Percentiles rank a stretch among this genome's conserved stretches.
These are phyloP conservation scores for Mariannaea sp. DNA, from an alignment of 2,329 filamentous ascomycete species.

Conservation along the genomic window DNA sequence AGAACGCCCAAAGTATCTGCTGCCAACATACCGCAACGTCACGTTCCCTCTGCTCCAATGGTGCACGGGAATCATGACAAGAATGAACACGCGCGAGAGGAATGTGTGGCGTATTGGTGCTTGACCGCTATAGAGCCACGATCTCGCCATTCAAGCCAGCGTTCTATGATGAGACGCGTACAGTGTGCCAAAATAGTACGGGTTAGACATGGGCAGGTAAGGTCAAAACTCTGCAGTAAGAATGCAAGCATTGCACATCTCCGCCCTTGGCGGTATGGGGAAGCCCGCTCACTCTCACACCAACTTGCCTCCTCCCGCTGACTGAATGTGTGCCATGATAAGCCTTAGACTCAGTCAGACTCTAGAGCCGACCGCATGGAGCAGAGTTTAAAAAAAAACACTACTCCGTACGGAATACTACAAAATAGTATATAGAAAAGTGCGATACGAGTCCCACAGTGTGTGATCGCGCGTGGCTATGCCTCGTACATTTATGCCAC, in stretches of 20 bases:
- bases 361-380: not conserved
- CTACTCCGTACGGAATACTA: too few relatives aligned
- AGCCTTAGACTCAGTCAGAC: not conserved
- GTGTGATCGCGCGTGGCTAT: conserved; percentile 33
- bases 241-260: not conserved
- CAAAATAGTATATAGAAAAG: too few relatives aligned
- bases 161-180: not conserved
- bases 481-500: conserved; percentile 26
- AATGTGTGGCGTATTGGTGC: conserved; percentile 14
- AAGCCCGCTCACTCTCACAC: not conserved
- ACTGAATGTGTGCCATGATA: too few relatives aligned
- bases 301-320: not conserved
- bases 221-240: too few relatives aligned
- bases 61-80: conserved; percentile 2
- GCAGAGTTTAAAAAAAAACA: not conserved
- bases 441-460: not conserved
- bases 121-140: not conserved
- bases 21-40: conserved; percentile 1
- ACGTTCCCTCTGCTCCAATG: not conserved
- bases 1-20: not conserved
- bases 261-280: not conserved
- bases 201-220: too few relatives aligned
- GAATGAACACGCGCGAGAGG: conserved; percentile 7
- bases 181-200: conserved; percentile 3
- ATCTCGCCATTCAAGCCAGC: not conserved